These are phyloP conservation scores for Brassica napus DNA, from an alignment of 345 rosid genomes.

Conservation along the genomic window Da-Ae NC_063449.1:43025501-43026000, in stretches of 20 bases:
- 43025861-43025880: not conserved
- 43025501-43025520: not conserved
- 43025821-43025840: not conserved
- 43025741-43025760: constrained; percentile 33
- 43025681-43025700: constrained; percentile 32
- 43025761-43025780: constrained; percentile 20
- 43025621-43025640: constrained; percentile 31
- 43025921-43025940: not conserved
- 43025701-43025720: constrained; percentile 44
- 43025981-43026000: constrained; percentile 8
- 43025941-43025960: not conserved
- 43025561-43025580: not conserved
- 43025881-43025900: constrained; percentile 12
- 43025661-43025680: constrained; percentile 24
- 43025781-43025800: constrained; percentile 1
- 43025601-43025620: constrained; percentile 42
- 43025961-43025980: not conserved
- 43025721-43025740: constrained; percentile 41
- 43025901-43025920: constrained; percentile 18
- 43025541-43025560: not conserved
- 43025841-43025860: not conserved
- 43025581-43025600: not conserved
- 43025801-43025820: constrained; percentile 6
- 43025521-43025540: not conserved
- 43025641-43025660: constrained; percentile 51